phyloP scores from a whole-genome alignment of 192 early-diverging fungal species.

The Podila epigama region DNA sequence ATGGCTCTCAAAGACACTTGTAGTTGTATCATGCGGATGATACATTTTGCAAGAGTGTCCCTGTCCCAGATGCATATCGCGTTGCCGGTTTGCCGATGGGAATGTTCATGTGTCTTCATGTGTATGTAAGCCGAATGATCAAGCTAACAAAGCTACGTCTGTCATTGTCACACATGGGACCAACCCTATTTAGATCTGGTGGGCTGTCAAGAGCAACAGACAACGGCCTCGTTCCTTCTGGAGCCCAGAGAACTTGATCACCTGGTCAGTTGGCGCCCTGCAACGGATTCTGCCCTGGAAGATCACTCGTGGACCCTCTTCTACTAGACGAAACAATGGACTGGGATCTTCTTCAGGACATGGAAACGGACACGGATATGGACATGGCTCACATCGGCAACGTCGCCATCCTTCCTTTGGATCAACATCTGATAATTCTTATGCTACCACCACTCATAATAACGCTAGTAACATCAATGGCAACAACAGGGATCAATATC shows the following conservation, averaged over 20 bases:
- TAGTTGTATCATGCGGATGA: too few species aligned
- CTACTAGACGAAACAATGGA: too few species aligned
- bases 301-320: slow-evolving; percentile 13
- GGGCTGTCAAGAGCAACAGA: slow-evolving; percentile 16
- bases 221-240: slow-evolving; percentile 26
- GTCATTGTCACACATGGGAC: too few species aligned
- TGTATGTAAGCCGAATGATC: too few species aligned
- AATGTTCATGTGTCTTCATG: too few species aligned
- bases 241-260: slow-evolving; percentile 16
- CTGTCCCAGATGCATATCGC: too few species aligned
- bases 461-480: not conserved
- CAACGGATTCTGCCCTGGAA: slow-evolving; percentile 25
- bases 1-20: too few species aligned
- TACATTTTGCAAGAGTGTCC: too few species aligned
- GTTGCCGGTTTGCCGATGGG: too few species aligned
- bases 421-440: not conserved
- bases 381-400: not conserved
- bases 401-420: not conserved
- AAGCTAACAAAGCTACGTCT: too few species aligned
- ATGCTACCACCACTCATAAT: too few species aligned
- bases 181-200: slow-evolving; percentile 15
- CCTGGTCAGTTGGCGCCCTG: slow-evolving; percentile 10
- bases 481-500: not conserved
- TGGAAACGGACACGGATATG: slow-evolving; percentile 4
- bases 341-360: slow-evolving; percentile 8